Base-by-base conservation (phyloP, 2,329 filamentous ascomycete genomes). In the Diaporthe sp. region DNA sequence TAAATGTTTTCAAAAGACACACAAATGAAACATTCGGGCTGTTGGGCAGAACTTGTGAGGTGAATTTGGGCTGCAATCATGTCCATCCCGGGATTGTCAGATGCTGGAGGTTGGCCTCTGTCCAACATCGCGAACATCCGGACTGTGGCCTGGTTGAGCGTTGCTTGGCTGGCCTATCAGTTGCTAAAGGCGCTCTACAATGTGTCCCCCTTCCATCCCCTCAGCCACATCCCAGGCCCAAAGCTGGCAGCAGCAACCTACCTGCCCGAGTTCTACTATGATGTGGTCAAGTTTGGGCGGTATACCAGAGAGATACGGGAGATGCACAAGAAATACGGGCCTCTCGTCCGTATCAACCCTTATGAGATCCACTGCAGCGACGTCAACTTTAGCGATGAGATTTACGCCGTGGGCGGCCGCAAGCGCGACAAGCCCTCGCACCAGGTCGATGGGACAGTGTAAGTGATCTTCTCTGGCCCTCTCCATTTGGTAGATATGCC, bases 281-380 rank as follows among this genome's bases (percentile, higher is more conserved):
- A 83, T 75, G 77, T 82, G 34, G 49, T 82, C 37, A 69, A 75
- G 1, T 77, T 75, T 28, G 81, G 82, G 5, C 76, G 82, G 44
- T 83, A 80, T 53, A 77, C 79, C 53, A 79, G 78, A 19, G 78
- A 82, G 68, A 82, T 82, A 12, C 65, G 80, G 55, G 75, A 79
- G 58, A 77, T 85, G 72, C 85, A 86, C 77, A 77, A 81, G 51
- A 76, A 79, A 77, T 85, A 85, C 74, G 84, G 82, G 8, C 82
- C 83, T 5, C 81, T 84, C 70, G 77, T 84, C 44, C 79, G 83
- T 28, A 82, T 84, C 72, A 83, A 79, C 70, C 83, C 82, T 0
- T 76, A 79, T 15, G 82, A 84, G 65, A 51, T 84, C 19, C 82
- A 83, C 70, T 80, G 83, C 77, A 74, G 74, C 58, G 82, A 84